Evolutionary conservation across 306 rosid species (phyloP).

Genomic region (Dryas octopetala): DNA sequence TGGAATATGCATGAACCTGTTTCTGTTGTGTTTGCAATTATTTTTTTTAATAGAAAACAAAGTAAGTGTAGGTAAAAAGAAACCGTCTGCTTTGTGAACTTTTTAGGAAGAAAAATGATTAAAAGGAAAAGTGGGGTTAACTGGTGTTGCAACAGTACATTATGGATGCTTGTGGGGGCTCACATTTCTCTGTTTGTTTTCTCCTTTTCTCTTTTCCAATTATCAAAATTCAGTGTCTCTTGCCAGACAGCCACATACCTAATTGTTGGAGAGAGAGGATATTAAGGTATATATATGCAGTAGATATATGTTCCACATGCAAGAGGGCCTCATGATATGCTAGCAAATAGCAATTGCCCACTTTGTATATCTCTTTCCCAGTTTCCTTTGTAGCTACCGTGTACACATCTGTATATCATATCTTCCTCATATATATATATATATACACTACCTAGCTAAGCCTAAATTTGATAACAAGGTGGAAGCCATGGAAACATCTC

Average conservation of each 20-base stretch:
- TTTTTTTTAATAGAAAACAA: constrained; percentile 27
- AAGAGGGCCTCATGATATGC: constrained; percentile 29
- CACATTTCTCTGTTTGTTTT: constrained; percentile 52
- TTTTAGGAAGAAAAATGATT: constrained; percentile 49
- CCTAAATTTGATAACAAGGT: constrained; percentile 2
- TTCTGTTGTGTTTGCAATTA: constrained; percentile 26
- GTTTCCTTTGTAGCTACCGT: constrained; percentile 11
- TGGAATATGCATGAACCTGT: constrained; percentile 40
- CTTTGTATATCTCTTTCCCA: constrained; percentile 27
- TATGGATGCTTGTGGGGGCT: constrained; percentile 70
- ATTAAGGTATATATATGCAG: constrained; percentile 33
- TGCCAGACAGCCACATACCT: constrained; percentile 73
- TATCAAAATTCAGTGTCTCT: constrained; percentile 68
- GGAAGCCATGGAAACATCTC: constrained; percentile 77
- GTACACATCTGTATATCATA: constrained; percentile 15
- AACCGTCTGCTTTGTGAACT: constrained; percentile 37
- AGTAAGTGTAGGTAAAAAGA: constrained; percentile 31
- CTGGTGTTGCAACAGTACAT: constrained; percentile 58
- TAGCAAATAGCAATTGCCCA: constrained; percentile 32
- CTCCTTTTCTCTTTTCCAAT: constrained; percentile 44
- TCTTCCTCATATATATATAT: constrained; percentile 4
- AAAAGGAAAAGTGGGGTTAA: constrained; percentile 54
- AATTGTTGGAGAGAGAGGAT: constrained; percentile 67
- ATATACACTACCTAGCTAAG: background rate
- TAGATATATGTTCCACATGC: constrained; percentile 39